Conservation (phyloP, 225 moss, liverwort and hornwort species). For the Pseudisothecium myosuroides region DNA sequence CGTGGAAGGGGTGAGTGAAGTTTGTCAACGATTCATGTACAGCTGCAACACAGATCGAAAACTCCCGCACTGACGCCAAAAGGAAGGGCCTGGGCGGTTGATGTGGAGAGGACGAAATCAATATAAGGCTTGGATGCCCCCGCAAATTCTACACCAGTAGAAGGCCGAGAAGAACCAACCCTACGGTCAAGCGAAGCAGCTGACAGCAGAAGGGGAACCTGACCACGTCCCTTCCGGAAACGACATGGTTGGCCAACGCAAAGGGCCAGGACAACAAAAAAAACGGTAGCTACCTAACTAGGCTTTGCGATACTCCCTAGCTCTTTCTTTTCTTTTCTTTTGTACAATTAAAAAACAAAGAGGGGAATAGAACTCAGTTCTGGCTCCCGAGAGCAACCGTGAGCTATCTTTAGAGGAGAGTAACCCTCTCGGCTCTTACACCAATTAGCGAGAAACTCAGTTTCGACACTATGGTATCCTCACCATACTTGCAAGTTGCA, state of each 20-base stretch:
- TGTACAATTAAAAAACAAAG: neutral
- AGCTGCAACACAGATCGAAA: neutral
- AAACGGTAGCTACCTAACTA: neutral
- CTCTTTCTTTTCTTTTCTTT: neutral
- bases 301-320: neutral
- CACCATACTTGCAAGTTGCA: neutral
- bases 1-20: neutral
- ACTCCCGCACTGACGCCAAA: neutral
- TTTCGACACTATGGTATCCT: neutral
- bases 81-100: neutral
- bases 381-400: neutral
- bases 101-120: neutral
- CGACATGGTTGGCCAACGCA: neutral
- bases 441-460: neutral
- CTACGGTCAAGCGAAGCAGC: neutral
- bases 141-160: neutral
- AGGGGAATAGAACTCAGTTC: neutral
- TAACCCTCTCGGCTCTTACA: neutral
- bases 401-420: neutral
- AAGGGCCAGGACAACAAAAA: neutral
- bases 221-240: conserved; percentile 5
- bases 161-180: neutral
- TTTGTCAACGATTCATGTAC: neutral
- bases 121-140: neutral
- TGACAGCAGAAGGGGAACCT: neutral